Conservation (phyloP, 768 basidiomycete genomes). For the Cystofilobasidium macerans region DNA sequence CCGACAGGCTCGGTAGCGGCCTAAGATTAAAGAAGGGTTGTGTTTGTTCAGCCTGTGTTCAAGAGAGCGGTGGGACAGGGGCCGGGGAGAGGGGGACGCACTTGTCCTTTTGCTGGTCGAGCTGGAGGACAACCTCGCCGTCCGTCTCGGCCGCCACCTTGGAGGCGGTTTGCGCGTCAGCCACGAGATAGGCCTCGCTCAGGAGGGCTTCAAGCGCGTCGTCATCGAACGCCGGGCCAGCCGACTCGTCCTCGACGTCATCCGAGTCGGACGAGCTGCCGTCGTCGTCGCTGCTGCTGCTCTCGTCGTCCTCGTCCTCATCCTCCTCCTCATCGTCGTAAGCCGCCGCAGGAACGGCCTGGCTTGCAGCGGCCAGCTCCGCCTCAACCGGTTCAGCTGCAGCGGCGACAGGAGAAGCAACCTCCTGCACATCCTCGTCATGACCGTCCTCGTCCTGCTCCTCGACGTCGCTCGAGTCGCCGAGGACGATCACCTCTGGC, state of each 20-base stretch:
- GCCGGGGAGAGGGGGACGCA: conserved; percentile 1
- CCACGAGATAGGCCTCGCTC: conserved; percentile 9
- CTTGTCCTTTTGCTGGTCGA: conserved; percentile 18
- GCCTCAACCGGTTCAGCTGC: not conserved
- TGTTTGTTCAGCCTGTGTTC: not conserved
- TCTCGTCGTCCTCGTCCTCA: not conserved
- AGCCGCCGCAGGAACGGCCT: too few relatives aligned
- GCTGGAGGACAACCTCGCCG: conserved; percentile 20
- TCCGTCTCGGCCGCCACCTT: not conserved
- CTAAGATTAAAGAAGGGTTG: too few relatives aligned
- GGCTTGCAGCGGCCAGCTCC: not conserved
- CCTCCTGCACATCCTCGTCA: not conserved
- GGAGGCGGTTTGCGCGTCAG: not conserved
- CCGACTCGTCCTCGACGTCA: not conserved
- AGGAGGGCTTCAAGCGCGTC: conserved; percentile 13
- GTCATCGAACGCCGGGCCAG: conserved; percentile 7
- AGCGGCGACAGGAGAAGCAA: not conserved
- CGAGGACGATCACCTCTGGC: not conserved
- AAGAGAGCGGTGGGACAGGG: not conserved
- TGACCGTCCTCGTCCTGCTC: not conserved
- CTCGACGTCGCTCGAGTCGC: not conserved
- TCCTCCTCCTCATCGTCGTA: not conserved
- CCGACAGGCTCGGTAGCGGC: not conserved
- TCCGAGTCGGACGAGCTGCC: not conserved
- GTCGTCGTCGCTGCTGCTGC: not conserved